Conservation (phyloP, 352 stramenopile species). For the Pythium guiyangense region DNA sequence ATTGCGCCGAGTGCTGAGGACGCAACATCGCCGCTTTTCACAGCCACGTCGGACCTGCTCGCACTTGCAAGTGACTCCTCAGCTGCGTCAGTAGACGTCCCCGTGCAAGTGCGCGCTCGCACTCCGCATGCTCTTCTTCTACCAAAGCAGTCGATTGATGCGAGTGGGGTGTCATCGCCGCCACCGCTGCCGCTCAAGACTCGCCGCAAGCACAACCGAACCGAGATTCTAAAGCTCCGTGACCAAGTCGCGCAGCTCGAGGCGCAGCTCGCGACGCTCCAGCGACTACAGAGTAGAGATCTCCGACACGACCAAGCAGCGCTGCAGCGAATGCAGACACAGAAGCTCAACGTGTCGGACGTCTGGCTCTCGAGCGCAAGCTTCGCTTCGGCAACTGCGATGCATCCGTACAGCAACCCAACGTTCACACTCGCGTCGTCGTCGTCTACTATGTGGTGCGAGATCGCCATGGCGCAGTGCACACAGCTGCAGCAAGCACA, state of each 20-base stretch:
- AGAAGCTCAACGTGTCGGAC: neutral
- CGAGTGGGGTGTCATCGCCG: no score
- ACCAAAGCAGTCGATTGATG: neutral
- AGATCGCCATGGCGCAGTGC: conserved; percentile 29
- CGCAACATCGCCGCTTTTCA: neutral
- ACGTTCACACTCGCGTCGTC: neutral
- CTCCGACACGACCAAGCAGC: no score
- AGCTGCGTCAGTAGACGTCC: no score
- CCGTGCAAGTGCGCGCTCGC: no score
- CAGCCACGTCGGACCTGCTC: neutral
- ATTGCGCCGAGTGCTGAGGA: no score
- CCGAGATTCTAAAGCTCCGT: conserved; percentile 6
- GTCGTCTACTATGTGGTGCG: conserved; percentile 22
- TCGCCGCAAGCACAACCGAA: conserved; percentile 1
- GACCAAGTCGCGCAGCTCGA: conserved; percentile 5
- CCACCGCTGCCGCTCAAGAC: neutral
- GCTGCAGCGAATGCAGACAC: neutral
- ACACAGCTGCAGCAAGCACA: conserved; percentile 31
- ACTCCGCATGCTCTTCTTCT: no score
- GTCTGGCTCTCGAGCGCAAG: no score
- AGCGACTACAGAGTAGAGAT: neutral
- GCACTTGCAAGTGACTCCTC: no score
- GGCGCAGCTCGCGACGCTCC: neutral
- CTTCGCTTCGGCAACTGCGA: no score
- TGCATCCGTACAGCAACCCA: no score